Base-by-base conservation (phyloP, 2,329 filamentous ascomycete genomes). In the Clathrospora elynae region DNA sequence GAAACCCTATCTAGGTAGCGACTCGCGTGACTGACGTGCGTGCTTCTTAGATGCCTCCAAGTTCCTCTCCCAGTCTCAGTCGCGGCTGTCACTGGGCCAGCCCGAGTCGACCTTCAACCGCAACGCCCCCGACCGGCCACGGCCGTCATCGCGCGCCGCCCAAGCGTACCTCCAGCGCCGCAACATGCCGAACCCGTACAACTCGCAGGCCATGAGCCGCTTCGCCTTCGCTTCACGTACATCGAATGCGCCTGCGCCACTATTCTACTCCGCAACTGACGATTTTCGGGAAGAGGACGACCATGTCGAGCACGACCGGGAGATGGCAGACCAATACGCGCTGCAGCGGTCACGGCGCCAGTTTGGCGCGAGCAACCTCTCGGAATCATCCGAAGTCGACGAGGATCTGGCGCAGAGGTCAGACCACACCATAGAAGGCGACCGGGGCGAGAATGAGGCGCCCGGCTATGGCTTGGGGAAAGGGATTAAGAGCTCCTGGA, bases 11-110 rank as follows among this genome's bases (percentile, higher is more conserved):
- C n/a, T n/a, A n/a, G n/a, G n/a, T n/a, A n/a, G n/a, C 14, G 42
- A 57, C 64, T 68, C 71, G 71, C 68, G 71, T 75, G 72, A 74
- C 68, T 73, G 55, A 75, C 70, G 46, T 59, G 48, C 56, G 44
- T 54, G 55, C 51, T 51, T 51, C 53, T 39, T 65, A 96, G 93
- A 97, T 85, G 93, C 93, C 64, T 97, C 92, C 57, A 87, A 86
- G 60, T 99, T 99, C 71, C 84, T 99, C 81, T 96, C 91, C 57
- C 93, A 97, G 81, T 96, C 90, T 55, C 91, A 96, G 77, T 95
- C 91, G 49, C 86, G 90, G 52, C 78, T 97, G 62, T 89, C 87
- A 57, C 90, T 73, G 82, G 86, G 67, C 72, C 81, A 74, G 55
- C 67, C 55, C 54, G 71, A 77, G 57, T 62, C 70, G 71, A 54